These are phyloP conservation scores for Zygosaccharomyces sapae DNA, from an alignment of 1,139 yeast genomes.

Conservation along the genomic window DNA sequence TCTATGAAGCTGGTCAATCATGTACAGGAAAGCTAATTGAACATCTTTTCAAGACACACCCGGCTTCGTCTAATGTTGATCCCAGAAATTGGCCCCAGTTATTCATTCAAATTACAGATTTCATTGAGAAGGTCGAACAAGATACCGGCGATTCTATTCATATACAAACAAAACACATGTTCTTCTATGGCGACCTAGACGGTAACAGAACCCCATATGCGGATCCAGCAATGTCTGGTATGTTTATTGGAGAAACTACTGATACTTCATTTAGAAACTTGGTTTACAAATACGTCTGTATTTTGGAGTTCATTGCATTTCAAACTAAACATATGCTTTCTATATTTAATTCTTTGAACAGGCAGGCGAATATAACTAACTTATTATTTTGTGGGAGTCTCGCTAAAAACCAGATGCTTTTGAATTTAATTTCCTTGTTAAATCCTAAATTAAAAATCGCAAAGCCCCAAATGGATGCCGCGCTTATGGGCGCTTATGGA, in stretches of 20 bases:
- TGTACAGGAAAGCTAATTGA: constrained; percentile 54
- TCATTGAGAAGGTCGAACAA: constrained; percentile 33
- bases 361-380: constrained; percentile 29
- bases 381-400: constrained; percentile 51
- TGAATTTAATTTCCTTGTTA: constrained; percentile 34
- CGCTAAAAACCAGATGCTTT: constrained; percentile 44
- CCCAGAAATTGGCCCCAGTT: constrained; percentile 16
- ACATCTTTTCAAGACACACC: constrained; percentile 41
- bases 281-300: constrained; percentile 43
- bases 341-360: constrained; percentile 22
- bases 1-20: constrained; percentile 55
- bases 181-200: constrained; percentile 51
- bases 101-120: constrained; percentile 39
- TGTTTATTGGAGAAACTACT: constrained; percentile 44
- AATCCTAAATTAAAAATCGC: constrained; percentile 16
- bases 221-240: constrained; percentile 48
- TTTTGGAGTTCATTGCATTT: constrained; percentile 48
- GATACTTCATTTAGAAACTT: constrained; percentile 36
- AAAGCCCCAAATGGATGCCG: constrained; percentile 22
- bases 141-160: constrained; percentile 33
- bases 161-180: constrained; percentile 38
- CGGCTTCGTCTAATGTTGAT: constrained; percentile 30
- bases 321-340: constrained; percentile 44
- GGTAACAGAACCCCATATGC: constrained; percentile 56
- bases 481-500: constrained; percentile 41